Conservation (phyloP, 306 rosid species). For the Prunus campanulata region DNA sequence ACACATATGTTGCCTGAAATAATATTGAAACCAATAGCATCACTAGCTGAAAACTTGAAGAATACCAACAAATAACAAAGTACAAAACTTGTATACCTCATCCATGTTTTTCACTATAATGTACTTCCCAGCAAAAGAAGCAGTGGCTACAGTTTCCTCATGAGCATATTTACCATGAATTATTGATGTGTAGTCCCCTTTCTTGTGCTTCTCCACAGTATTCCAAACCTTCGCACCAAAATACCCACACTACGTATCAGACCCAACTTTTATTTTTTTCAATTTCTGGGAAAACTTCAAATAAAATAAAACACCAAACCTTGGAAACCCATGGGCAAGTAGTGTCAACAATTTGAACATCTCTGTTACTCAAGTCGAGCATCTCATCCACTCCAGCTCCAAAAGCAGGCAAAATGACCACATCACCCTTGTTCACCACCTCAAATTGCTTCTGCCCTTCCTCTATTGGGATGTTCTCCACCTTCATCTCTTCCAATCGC, state of each 20-base stretch:
- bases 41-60: background rate
- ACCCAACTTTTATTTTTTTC: background rate
- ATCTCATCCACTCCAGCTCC: slow-evolving; percentile 98
- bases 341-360: slow-evolving; percentile 91
- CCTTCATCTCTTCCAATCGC: slow-evolving; percentile 88
- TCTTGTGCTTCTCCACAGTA: slow-evolving; percentile 87
- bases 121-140: slow-evolving; percentile 93
- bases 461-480: slow-evolving; percentile 61
- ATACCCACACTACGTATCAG: background rate
- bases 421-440: slow-evolving; percentile 74
- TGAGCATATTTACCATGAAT: slow-evolving; percentile 92
- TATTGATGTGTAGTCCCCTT: slow-evolving; percentile 84
- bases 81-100: slow-evolving; percentile 50
- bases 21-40: background rate
- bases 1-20: slow-evolving; percentile 81
- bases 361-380: slow-evolving; percentile 72
- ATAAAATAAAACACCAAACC: slow-evolving; percentile 34
- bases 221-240: slow-evolving; percentile 71
- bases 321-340: slow-evolving; percentile 99
- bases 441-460: slow-evolving; percentile 77
- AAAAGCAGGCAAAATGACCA: slow-evolving; percentile 95
- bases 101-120: slow-evolving; percentile 80
- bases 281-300: background rate
- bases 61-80: background rate
- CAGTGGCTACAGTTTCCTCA: slow-evolving; percentile 95